These are phyloP conservation scores for Hymenoscyphus albidus DNA, from an alignment of 2,329 filamentous ascomycete species.

Conservation along the genomic window DNA sequence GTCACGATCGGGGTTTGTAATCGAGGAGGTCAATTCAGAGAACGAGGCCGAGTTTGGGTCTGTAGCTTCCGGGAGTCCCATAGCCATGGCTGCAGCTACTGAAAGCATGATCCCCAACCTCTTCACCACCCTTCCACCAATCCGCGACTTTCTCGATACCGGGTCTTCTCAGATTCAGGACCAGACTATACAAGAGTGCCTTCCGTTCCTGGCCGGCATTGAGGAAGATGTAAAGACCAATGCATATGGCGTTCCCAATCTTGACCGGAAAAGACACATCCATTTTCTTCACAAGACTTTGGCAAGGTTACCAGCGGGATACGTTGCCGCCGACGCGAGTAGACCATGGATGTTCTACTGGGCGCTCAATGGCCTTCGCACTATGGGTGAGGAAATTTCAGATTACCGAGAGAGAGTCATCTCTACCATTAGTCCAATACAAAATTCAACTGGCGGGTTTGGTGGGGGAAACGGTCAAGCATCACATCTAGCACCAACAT, in stretches of 20 bases:
- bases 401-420: slow-evolving; percentile 65
- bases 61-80: slow-evolving; percentile 3
- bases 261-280: slow-evolving; percentile 62
- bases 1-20: slow-evolving; percentile 20
- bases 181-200: slow-evolving; percentile 62
- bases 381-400: slow-evolving; percentile 70
- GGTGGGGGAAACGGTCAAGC: slow-evolving; percentile 89
- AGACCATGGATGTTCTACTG: slow-evolving; percentile 95
- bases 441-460: slow-evolving; percentile 81
- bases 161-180: slow-evolving; percentile 66
- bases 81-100: slow-evolving; percentile 23
- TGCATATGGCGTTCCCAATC: slow-evolving; percentile 65
- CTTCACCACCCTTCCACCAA: slow-evolving; percentile 55
- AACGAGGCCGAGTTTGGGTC: slow-evolving; percentile 15
- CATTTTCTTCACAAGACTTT: slow-evolving; percentile 59
- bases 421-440: slow-evolving; percentile 73
- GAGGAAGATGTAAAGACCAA: slow-evolving; percentile 55
- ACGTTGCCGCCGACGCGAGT: slow-evolving; percentile 76
- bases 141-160: slow-evolving; percentile 65
- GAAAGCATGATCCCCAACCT: slow-evolving; percentile 46
- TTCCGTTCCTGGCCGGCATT: slow-evolving; percentile 59
- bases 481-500: slow-evolving; percentile 85
- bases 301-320: slow-evolving; percentile 62
- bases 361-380: slow-evolving; percentile 70
- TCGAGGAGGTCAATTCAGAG: slow-evolving; percentile 18